Evolutionary conservation across 805 yeast species (phyloP).

Genomic region (Wickerhamiella sorbophila): DNA sequence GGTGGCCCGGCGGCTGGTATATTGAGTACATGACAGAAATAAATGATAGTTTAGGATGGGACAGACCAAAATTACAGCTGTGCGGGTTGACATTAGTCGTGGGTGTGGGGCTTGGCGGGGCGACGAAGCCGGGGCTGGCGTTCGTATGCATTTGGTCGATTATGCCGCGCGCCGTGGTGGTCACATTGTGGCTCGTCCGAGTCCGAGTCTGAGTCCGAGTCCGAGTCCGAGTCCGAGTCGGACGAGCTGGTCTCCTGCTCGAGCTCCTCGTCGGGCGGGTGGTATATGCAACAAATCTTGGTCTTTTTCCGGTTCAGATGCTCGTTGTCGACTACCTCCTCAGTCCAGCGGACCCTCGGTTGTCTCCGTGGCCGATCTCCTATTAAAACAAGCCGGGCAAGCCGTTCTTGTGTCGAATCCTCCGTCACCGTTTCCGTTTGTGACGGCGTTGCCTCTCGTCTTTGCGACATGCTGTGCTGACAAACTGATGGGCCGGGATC

Average conservation of each 20-base stretch:
- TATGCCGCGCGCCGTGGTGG: conserved; percentile 21
- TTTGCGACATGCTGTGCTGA: background rate
- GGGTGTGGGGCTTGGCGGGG: too few species aligned
- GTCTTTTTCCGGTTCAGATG: conserved; percentile 76
- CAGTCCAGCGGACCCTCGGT: conserved; percentile 40
- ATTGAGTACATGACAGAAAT: too few species aligned
- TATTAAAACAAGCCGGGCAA: background rate
- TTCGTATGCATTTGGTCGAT: conserved; percentile 76
- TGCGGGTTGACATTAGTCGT: too few species aligned
- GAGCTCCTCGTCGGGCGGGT: conserved; percentile 27
- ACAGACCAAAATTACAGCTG: too few species aligned
- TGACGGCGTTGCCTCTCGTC: background rate
- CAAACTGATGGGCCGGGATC: too few species aligned
- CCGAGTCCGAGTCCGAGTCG: conserved; percentile 30
- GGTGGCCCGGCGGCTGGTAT: too few species aligned
- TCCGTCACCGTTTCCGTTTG: background rate
- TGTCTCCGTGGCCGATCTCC: background rate
- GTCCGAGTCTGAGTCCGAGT: conserved; percentile 23
- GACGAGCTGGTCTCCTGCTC: conserved; percentile 26
- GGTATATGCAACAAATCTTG: conserved; percentile 66
- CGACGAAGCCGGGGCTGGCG: conserved; percentile 41
- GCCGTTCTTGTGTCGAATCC: background rate
- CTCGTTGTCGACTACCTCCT: conserved; percentile 82
- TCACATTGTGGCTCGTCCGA: conserved; percentile 15
- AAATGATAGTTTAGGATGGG: too few species aligned